These are phyloP conservation scores for Globisporangium okanoganense DNA, from an alignment of 352 stramenopile species.

Conservation along the genomic window DNA sequence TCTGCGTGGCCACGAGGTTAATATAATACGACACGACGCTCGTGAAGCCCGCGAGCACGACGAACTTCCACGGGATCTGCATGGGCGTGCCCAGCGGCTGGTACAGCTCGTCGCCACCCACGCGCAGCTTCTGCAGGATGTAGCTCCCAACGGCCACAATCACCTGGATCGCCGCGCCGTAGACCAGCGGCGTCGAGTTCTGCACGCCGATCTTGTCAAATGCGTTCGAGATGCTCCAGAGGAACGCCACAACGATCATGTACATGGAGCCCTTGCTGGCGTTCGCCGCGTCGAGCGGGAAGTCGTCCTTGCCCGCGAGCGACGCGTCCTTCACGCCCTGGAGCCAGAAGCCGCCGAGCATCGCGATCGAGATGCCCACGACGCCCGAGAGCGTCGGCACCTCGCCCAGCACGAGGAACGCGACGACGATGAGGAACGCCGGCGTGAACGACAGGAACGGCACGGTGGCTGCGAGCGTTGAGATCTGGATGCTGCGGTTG, in stretches of 20 bases:
- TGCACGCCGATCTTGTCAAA: conserved; percentile 85
- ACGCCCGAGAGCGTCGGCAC: conserved; percentile 59
- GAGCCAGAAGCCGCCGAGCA: conserved; percentile 70
- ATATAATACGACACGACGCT: conserved; percentile 85
- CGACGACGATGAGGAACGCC: conserved; percentile 70
- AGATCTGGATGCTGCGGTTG: conserved; percentile 83
- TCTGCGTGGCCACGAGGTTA: conserved; percentile 75
- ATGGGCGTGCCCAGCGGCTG: conserved; percentile 45
- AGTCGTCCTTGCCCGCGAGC: conserved; percentile 31
- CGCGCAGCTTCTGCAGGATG: conserved; percentile 51
- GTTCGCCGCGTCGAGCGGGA: conserved; percentile 45
- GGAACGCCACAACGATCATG: conserved; percentile 77
- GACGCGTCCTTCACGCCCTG: conserved; percentile 47
- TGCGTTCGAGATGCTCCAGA: conserved; percentile 81
- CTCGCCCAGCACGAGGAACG: conserved; percentile 72
- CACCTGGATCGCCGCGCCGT: conserved; percentile 66
- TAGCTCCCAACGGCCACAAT: conserved; percentile 63
- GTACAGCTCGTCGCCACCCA: conserved; percentile 61
- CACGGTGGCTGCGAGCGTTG: conserved; percentile 69
- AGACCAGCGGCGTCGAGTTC: conserved; percentile 72
- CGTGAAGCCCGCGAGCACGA: conserved; percentile 58
- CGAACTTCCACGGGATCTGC: conserved; percentile 69
- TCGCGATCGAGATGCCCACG: conserved; percentile 64
- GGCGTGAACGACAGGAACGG: conserved; percentile 80
- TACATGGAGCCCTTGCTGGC: conserved; percentile 77